phyloP scores from a whole-genome alignment of 2,329 filamentous ascomycete genomes.

The Hymenoscyphus scutula region DNA sequence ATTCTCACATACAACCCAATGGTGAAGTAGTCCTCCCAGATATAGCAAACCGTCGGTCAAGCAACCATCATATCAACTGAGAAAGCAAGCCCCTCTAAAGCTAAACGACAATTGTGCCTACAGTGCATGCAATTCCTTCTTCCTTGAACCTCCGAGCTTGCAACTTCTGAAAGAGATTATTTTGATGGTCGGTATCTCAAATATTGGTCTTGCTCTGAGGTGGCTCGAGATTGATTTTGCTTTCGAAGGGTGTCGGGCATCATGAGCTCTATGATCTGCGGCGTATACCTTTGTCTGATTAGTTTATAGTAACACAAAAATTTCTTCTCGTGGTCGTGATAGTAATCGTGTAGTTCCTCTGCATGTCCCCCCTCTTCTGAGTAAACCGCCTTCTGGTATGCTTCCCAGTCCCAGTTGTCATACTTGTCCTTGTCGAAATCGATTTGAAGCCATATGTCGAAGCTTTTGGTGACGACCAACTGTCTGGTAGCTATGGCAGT shows the following conservation, averaged over 20 bases:
- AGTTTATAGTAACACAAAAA: no score
- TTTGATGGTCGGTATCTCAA: background rate
- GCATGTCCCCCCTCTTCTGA: no score
- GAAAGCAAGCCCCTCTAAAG: no score
- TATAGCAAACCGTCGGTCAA: no score
- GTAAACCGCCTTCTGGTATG: background rate
- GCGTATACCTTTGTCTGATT: no score
- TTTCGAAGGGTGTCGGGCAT: background rate
- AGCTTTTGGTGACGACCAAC: background rate
- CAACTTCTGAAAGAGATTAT: background rate
- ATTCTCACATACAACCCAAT: no score
- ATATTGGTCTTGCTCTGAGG: background rate
- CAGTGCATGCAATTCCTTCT: background rate
- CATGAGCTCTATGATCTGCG: background rate
- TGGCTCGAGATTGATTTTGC: background rate
- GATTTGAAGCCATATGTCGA: background rate
- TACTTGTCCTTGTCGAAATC: background rate
- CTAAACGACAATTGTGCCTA: no score
- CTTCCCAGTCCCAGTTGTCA: background rate
- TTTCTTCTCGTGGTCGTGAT: no score
- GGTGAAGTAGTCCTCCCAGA: no score
- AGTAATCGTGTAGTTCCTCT: no score
- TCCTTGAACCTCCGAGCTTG: background rate
- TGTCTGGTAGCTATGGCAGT: background rate
- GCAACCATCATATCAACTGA: no score